Evolutionary conservation across 2,329 filamentous ascomycete genomes (phyloP).

Genomic region (Fusarium sp.): DNA sequence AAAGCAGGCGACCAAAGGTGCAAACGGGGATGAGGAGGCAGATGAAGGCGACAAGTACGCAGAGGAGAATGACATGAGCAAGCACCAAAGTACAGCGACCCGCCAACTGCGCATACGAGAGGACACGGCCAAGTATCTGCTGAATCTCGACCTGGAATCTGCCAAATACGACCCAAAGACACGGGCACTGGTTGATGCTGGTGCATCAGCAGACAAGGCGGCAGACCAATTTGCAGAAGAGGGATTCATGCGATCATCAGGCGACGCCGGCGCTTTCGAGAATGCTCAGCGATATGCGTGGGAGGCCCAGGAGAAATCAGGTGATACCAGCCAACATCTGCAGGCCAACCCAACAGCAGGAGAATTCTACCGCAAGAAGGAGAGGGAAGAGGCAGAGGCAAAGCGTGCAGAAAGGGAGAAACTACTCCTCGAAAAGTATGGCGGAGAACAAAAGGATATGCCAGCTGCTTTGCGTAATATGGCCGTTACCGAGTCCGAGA

Average conservation of each 20-base stretch:
- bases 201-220: slow-evolving; percentile 80
- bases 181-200: slow-evolving; percentile 85
- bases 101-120: slow-evolving; percentile 91
- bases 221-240: slow-evolving; percentile 90
- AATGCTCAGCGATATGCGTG: slow-evolving; percentile 89
- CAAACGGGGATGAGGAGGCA: slow-evolving; percentile 60
- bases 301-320: slow-evolving; percentile 88
- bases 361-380: slow-evolving; percentile 82
- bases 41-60: slow-evolving; percentile 80
- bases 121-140: slow-evolving; percentile 95
- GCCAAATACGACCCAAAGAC: slow-evolving; percentile 99
- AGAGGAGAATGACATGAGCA: slow-evolving; percentile 96
- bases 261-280: slow-evolving; percentile 93
- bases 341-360: slow-evolving; percentile 97
- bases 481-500: slow-evolving; percentile 81
- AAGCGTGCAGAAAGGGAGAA: slow-evolving; percentile 74
- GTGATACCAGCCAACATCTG: slow-evolving; percentile 83
- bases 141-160: slow-evolving; percentile 94
- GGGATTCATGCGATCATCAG: slow-evolving; percentile 86
- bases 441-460: slow-evolving; percentile 65
- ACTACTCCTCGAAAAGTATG: slow-evolving; percentile 82
- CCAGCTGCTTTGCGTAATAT: slow-evolving; percentile 71
- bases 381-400: slow-evolving; percentile 75
- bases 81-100: slow-evolving; percentile 89
- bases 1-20: slow-evolving; percentile 60